Percentiles rank a stretch among this genome's conserved stretches.
These are phyloP conservation scores for Gossypium raimondii DNA, from an alignment of 345 rosid genomes.

Conservation along the genomic window DNA sequence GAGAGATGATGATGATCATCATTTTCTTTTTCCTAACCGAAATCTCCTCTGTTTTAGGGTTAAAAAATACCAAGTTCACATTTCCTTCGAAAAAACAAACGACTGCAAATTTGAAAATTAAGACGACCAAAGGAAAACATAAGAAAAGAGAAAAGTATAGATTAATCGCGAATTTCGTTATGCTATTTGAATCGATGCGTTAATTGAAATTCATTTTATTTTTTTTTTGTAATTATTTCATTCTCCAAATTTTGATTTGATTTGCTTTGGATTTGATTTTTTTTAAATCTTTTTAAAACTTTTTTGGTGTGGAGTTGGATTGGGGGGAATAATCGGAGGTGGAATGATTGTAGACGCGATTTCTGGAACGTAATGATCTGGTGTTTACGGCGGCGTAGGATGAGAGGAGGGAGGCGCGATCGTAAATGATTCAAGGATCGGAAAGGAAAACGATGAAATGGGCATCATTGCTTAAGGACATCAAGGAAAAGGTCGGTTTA, in stretches of 20 bases:
- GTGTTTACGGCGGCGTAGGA: slow-evolving; percentile 29
- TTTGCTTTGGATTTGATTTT: background rate
- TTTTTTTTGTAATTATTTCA: background rate
- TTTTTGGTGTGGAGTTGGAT: background rate
- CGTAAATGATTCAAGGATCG: slow-evolving; percentile 35
- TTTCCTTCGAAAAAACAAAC: slow-evolving; percentile 1
- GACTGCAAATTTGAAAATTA: slow-evolving; percentile 15
- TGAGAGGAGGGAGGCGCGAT: slow-evolving; percentile 31
- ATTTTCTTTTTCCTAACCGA: slow-evolving; percentile 20
- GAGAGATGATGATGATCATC: slow-evolving; percentile 20
- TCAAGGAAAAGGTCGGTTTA: slow-evolving; percentile 95
- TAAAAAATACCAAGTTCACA: background rate
- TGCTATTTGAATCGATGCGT: slow-evolving; percentile 1
- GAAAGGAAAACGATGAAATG: slow-evolving; percentile 85
- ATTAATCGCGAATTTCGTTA: slow-evolving; percentile 28
- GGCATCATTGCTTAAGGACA: slow-evolving; percentile 96
- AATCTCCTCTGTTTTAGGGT: slow-evolving; percentile 37
- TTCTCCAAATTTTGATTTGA: background rate
- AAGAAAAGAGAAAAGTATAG: background rate
- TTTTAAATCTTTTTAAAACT: too few species aligned
- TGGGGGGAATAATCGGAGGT: slow-evolving; percentile 1
- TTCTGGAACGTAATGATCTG: slow-evolving; percentile 43
- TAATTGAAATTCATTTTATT: background rate
- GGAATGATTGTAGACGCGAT: slow-evolving; percentile 32
- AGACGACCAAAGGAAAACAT: slow-evolving; percentile 3